Percentiles rank a stretch among this genome's conserved stretches.
Conservation (phyloP, 805 yeast genomes). For the Lipomyces chichibuensis region DNA sequence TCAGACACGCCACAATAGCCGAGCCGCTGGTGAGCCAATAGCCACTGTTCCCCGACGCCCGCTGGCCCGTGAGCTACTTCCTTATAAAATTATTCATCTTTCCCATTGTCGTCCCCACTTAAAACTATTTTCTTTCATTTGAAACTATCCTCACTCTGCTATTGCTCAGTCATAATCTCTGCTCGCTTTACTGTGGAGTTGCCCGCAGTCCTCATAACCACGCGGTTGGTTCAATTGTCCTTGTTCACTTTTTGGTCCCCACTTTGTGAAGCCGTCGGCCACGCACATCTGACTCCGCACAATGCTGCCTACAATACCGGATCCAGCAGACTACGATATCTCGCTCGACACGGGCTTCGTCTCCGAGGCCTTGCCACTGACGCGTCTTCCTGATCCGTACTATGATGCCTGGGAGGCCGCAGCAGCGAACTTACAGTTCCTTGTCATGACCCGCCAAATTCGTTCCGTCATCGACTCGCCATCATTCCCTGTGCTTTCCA, state of each 20-base stretch:
- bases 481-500: slow-evolving; percentile 54
- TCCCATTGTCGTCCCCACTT: too few relatives aligned
- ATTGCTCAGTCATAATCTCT: too few relatives aligned
- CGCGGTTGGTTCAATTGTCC: neutral
- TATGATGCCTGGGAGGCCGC: slow-evolving; percentile 78
- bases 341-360: slow-evolving; percentile 76
- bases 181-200: too few relatives aligned
- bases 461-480: slow-evolving; percentile 60
- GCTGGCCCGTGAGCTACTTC: too few relatives aligned
- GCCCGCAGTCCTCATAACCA: too few relatives aligned
- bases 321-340: slow-evolving; percentile 67
- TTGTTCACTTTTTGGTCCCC: neutral
- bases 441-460: slow-evolving; percentile 66
- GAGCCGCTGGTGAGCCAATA: too few relatives aligned
- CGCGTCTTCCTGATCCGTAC: slow-evolving; percentile 60
- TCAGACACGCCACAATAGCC: too few relatives aligned
- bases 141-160: too few relatives aligned
- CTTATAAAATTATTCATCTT: too few relatives aligned
- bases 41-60: too few relatives aligned
- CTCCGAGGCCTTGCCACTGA: slow-evolving; percentile 68
- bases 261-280: neutral
- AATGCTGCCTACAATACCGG: slow-evolving; percentile 49
- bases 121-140: too few relatives aligned
- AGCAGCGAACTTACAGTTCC: slow-evolving; percentile 68
- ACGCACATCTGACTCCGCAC: neutral